A percentile compares a stretch with the other conserved stretches of the same genome.
Conservation (phyloP, 345 rosid genomes). For the Gossypium australe region DNA sequence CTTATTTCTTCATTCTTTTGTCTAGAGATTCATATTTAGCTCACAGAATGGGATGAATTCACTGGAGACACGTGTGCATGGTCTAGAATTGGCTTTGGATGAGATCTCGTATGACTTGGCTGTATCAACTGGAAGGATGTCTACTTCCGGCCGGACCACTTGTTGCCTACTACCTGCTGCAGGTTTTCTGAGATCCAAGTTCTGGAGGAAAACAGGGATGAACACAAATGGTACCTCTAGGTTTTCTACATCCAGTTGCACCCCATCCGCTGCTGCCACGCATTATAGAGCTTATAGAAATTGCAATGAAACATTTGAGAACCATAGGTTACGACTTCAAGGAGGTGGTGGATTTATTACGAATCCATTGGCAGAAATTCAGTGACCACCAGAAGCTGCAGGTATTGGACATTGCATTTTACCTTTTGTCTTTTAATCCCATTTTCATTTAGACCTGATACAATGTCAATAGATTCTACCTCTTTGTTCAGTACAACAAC, state of each 20-base stretch:
- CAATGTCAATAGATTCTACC: background rate
- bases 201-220: constrained; percentile 80
- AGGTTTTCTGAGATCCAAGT: constrained; percentile 60
- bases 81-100: constrained; percentile 83
- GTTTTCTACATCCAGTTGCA: constrained; percentile 30
- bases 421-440: background rate
- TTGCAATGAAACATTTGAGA: constrained; percentile 35
- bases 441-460: background rate
- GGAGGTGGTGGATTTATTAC: constrained; percentile 55
- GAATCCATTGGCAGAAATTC: constrained; percentile 85
- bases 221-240: constrained; percentile 51
- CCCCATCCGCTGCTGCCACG: constrained; percentile 22
- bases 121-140: constrained; percentile 71
- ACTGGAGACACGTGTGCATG: constrained; percentile 80
- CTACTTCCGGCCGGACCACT: constrained; percentile 37
- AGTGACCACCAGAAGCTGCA: constrained; percentile 17
- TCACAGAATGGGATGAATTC: constrained; percentile 78
- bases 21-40: constrained; percentile 76
- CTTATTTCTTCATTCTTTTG: constrained; percentile 9
- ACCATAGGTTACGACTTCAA: constrained; percentile 43
- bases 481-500: background rate
- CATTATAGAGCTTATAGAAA: constrained; percentile 31
- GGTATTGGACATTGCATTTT: constrained; percentile 14
- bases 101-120: constrained; percentile 91
- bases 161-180: constrained; percentile 78